phyloP scores from a whole-genome alignment of 2,329 filamentous ascomycete species.

The Aspergillus puulaauensis region DNA sequence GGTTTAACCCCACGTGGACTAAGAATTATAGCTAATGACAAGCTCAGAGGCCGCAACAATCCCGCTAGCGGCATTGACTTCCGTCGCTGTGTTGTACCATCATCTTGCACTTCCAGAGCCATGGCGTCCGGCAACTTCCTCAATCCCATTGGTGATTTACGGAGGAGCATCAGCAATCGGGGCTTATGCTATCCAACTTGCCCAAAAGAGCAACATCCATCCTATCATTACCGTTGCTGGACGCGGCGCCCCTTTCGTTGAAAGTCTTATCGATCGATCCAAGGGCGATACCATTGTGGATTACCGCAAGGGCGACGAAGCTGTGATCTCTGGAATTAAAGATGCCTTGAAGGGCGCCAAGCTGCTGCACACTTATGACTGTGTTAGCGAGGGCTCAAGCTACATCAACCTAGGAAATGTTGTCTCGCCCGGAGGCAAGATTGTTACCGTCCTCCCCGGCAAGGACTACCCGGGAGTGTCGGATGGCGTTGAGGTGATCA shows the following conservation, averaged over 20 bases:
- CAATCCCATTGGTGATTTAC: slow-evolving; percentile 48
- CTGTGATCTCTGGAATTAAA: slow-evolving; percentile 49
- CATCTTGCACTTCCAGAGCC: slow-evolving; percentile 50
- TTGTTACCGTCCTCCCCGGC: slow-evolving; percentile 12
- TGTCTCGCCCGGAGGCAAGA: slow-evolving; percentile 12
- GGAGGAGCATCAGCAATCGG: slow-evolving; percentile 57
- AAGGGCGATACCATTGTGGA: slow-evolving; percentile 61
- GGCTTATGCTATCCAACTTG: slow-evolving; percentile 59
- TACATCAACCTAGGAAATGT: slow-evolving; percentile 5
- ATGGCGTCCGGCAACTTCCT: slow-evolving; percentile 41
- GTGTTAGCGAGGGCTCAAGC: slow-evolving; percentile 14
- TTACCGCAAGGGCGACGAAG: slow-evolving; percentile 58
- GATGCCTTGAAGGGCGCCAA: slow-evolving; percentile 24
- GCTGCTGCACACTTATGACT: neutral
- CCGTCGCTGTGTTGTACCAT: slow-evolving; percentile 52
- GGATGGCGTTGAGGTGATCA: slow-evolving; percentile 8
- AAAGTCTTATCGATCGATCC: slow-evolving; percentile 50
- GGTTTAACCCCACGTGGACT: neutral
- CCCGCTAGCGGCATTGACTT: slow-evolving; percentile 56
- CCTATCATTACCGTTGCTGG: slow-evolving; percentile 63
- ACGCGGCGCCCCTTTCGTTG: slow-evolving; percentile 50
- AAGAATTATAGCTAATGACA: neutral
- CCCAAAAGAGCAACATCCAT: slow-evolving; percentile 56
- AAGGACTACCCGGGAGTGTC: neutral
- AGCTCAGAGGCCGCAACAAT: slow-evolving; percentile 54